Evolutionary conservation across 106 monocot genomes (phyloP).

Genomic region (Iris macrosiphon): DNA sequence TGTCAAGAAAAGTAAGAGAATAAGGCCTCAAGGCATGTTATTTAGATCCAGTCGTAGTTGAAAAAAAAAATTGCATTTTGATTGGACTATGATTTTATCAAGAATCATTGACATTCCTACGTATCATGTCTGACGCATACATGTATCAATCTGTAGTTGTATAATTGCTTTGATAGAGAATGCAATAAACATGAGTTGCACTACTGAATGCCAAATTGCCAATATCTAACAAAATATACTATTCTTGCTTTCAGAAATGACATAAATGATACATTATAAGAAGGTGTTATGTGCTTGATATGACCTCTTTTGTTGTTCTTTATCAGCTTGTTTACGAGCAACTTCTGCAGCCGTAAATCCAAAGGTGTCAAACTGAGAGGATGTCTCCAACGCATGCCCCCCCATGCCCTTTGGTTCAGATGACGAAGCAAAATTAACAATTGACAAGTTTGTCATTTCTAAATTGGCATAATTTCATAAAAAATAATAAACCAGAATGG

Average conservation of each 20-base stretch:
- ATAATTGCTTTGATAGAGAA: too few relatives aligned
- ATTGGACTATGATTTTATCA: too few relatives aligned
- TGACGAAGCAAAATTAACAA: neutral
- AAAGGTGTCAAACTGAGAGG: conserved; percentile 89
- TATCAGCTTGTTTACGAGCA: conserved; percentile 78
- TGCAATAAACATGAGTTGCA: too few relatives aligned
- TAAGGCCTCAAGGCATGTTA: too few relatives aligned
- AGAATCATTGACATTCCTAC: neutral
- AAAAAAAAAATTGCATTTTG: too few relatives aligned
- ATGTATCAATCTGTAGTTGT: neutral
- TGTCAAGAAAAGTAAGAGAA: too few relatives aligned
- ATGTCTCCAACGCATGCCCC: conserved; percentile 71
- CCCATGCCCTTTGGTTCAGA: conserved; percentile 49
- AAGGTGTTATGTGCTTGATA: too few relatives aligned
- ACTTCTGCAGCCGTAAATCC: conserved; percentile 90
- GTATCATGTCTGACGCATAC: neutral
- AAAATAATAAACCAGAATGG: neutral
- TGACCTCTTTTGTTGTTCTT: conserved; percentile 79
- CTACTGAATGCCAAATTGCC: neutral
- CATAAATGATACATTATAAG: neutral
- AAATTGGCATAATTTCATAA: too few relatives aligned
- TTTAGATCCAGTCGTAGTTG: too few relatives aligned
- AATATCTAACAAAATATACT: neutral
- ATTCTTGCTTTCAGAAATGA: neutral
- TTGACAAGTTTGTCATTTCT: neutral